Conservation (phyloP, 75 land plant genomes). For the Picea glauca region DNA sequence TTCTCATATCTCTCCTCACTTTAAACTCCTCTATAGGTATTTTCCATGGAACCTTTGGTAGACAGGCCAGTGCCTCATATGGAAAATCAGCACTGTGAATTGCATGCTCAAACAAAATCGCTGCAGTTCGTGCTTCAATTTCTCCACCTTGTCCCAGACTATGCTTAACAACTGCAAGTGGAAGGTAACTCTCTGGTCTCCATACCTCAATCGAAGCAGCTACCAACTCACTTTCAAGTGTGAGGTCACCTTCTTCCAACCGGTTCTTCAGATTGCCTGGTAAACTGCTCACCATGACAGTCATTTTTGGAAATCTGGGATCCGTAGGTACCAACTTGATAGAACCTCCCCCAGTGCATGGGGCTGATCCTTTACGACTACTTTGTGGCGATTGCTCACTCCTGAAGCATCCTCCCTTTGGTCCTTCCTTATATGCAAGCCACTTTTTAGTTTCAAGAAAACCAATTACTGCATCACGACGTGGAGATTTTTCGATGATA, state of each 20-base stretch:
- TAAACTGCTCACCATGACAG: slow-evolving; percentile 38
- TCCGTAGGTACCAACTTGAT: slow-evolving; percentile 55
- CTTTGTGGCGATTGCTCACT: slow-evolving; percentile 18
- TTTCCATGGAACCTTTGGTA: slow-evolving; percentile 74
- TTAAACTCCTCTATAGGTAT: slow-evolving; percentile 55
- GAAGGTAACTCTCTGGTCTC: slow-evolving; percentile 53
- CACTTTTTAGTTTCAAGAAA: slow-evolving; percentile 60
- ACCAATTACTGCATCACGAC: slow-evolving; percentile 75
- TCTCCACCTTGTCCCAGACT: slow-evolving; percentile 77
- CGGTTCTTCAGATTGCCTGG: slow-evolving; percentile 56
- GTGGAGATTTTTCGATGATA: slow-evolving; percentile 59
- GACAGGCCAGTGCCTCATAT: slow-evolving; percentile 54
- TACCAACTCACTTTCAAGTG: slow-evolving; percentile 65
- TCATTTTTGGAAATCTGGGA: slow-evolving; percentile 73
- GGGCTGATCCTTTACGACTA: slow-evolving; percentile 3
- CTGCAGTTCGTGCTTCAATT: slow-evolving; percentile 73
- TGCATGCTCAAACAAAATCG: slow-evolving; percentile 82
- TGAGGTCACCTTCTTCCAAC: slow-evolving; percentile 52
- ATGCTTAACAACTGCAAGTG: slow-evolving; percentile 55
- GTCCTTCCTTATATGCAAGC: slow-evolving; percentile 21
- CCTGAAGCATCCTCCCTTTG: slow-evolving; percentile 16
- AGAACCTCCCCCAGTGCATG: slow-evolving; percentile 14
- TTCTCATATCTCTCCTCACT: slow-evolving; percentile 69
- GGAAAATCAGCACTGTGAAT: slow-evolving; percentile 60
- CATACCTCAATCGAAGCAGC: slow-evolving; percentile 73